These are phyloP conservation scores for Boletus rubropictus DNA, from an alignment of 768 basidiomycete genomes.

Conservation along the genomic window DNA sequence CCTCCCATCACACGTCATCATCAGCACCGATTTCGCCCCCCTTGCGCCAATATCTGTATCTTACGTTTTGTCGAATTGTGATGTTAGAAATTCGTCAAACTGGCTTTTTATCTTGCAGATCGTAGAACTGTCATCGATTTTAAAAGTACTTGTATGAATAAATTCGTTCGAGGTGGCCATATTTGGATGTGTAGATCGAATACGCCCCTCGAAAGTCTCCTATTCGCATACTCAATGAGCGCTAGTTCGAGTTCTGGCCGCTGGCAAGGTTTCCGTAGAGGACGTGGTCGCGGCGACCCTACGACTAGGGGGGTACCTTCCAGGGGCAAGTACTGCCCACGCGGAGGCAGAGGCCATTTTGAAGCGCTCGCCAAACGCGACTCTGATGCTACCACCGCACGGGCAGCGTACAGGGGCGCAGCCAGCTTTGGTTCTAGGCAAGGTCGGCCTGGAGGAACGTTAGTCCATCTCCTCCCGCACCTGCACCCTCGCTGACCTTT, in stretches of 20 bases:
- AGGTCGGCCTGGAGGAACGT: slow-evolving; percentile 18
- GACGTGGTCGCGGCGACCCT: neutral
- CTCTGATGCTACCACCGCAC: neutral
- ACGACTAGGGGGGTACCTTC: neutral
- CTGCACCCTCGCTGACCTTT: neutral
- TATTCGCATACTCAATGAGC: too few relatives aligned
- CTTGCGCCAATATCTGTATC: slow-evolving; percentile 17
- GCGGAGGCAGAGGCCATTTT: slow-evolving; percentile 15
- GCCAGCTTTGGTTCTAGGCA: slow-evolving; percentile 4
- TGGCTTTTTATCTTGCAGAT: slow-evolving; percentile 5
- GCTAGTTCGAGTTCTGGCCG: neutral
- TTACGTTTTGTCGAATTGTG: slow-evolving; percentile 5
- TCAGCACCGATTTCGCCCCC: slow-evolving; percentile 10
- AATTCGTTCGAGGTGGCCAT: neutral
- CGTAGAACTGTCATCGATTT: slow-evolving; percentile 1
- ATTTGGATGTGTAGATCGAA: neutral
- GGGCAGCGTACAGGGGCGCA: slow-evolving; percentile 23
- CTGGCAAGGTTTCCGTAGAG: slow-evolving; percentile 18
- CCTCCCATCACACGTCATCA: slow-evolving; percentile 19
- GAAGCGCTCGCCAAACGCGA: slow-evolving; percentile 4
- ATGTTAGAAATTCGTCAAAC: slow-evolving; percentile 10
- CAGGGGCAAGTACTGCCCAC: too few relatives aligned
- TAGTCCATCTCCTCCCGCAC: slow-evolving; percentile 3
- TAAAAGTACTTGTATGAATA: slow-evolving; percentile 2
- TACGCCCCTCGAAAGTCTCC: too few relatives aligned